Evolutionary conservation across 1,139 yeast species (phyloP), one percentile per base, ranked within the genome.

Genomic region (Tardiomyces depauwii): DNA sequence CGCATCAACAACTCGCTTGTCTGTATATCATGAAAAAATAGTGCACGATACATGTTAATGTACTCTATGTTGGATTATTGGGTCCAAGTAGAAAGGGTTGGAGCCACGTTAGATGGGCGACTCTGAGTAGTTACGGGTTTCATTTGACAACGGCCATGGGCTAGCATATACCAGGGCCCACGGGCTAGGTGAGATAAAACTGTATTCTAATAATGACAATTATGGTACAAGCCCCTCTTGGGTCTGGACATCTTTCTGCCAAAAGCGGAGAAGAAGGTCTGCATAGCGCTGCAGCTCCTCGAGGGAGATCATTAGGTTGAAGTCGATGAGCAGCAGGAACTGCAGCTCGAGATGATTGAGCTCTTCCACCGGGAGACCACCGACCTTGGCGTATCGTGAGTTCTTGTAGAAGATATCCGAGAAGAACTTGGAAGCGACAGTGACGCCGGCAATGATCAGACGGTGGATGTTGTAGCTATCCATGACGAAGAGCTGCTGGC

Each of bases 371-470:
- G 97, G 96, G 48, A 91, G 73, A 1, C 99, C 99, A 9, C 99
- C 98, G 40, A 91, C 97, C 64, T 91, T 87, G 21, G 98, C 97
- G 63, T 93, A 91, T 53, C 99, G 76, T 46, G 94, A 81, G 65
- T 93, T 91, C 60, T 93, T 91, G 72, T 93, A 91, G 62, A 91
- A 93, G 45, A 91, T 88, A 66, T 91, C 99, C 55, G 94, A 82
- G 64, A 89, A 89, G 64, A 91, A 93, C 67, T 91, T 91, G 41
- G 95, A 84, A 21, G 95, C 87, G 19, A 91, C 97, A 0, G 98
- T 91, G 47, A 93, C 84, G 10, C 97, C 98, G n/a, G 95, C 85
- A 42, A 91, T 91, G 46, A 91, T 86, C 50, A 91, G 73, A 51
- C 99, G 74, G 66, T 91, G 99, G 53, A 91, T 88, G 63, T 91